These are phyloP conservation scores for Lentinula lateritia DNA, from an alignment of 768 basidiomycete species.

Conservation along the genomic window DNA sequence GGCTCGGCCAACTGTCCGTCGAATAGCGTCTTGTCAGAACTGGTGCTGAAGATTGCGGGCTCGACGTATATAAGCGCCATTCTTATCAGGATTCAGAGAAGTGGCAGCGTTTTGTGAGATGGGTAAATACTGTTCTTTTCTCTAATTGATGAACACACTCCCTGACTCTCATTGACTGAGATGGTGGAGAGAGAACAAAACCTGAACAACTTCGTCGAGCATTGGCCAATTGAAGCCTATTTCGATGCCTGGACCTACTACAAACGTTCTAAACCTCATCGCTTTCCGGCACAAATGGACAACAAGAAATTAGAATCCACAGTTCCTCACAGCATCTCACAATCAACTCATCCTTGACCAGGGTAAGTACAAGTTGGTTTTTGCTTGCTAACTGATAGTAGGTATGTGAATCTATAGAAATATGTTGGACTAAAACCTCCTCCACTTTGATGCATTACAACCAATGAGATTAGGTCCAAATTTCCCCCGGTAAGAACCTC, in stretches of 20 bases:
- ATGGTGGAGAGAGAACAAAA: neutral
- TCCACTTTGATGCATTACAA: neutral
- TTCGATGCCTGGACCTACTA: neutral
- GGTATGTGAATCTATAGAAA: neutral
- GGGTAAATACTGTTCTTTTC: neutral
- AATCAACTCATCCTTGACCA: neutral
- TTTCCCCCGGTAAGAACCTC: too few species aligned
- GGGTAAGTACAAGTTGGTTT: neutral
- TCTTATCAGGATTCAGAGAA: neutral
- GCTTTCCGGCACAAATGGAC: neutral
- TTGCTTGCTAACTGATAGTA: neutral
- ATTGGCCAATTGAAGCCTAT: neutral
- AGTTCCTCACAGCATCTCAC: neutral
- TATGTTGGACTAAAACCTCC: neutral
- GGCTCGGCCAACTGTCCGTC: too few species aligned
- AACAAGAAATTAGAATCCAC: neutral
- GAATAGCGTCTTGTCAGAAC: neutral
- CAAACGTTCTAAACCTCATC: neutral
- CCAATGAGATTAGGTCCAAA: neutral
- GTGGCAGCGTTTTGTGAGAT: neutral
- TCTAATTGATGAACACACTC: neutral
- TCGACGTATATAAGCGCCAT: neutral
- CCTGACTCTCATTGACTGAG: neutral
- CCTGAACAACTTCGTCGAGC: neutral
- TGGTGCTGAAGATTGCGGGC: neutral